A percentile compares a stretch with the other conserved stretches of the same genome.
These are phyloP conservation scores for Lojkania enalia DNA, from an alignment of 2,329 filamentous ascomycete genomes.

Conservation along the genomic window DNA sequence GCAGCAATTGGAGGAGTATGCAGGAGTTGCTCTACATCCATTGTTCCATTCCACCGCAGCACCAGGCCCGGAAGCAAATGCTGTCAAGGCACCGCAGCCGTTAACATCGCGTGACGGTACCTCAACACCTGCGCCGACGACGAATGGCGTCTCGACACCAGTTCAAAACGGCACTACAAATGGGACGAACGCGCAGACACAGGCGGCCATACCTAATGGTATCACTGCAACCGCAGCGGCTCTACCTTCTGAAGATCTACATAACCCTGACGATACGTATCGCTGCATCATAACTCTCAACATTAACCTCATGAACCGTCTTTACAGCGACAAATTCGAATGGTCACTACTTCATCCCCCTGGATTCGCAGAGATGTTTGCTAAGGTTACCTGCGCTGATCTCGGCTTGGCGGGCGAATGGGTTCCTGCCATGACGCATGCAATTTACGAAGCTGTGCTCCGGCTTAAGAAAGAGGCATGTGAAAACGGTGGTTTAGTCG, in stretches of 20 bases:
- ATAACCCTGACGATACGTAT: constrained; percentile 92
- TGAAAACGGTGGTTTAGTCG: constrained; percentile 83
- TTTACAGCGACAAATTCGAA: constrained; percentile 97
- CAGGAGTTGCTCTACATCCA: constrained; percentile 89
- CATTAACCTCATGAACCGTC: constrained; percentile 85
- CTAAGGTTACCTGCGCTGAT: constrained; percentile 89
- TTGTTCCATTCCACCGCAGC: constrained; percentile 70
- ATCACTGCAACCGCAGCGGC: constrained; percentile 72
- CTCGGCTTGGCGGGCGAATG: constrained; percentile 88
- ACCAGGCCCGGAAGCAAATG: constrained; percentile 34
- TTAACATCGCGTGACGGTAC: constrained; percentile 56
- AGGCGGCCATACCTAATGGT: constrained; percentile 54
- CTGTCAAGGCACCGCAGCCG: constrained; percentile 32
- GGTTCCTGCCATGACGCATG: constrained; percentile 91
- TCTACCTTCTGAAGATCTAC: constrained; percentile 67
- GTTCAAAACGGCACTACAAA: constrained; percentile 52
- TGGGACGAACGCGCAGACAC: constrained; percentile 49
- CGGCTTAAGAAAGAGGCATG: constrained; percentile 95
- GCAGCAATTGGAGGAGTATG: constrained; percentile 93
- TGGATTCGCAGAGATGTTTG: constrained; percentile 89
- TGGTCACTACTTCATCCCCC: constrained; percentile 94
- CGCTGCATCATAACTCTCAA: constrained; percentile 89
- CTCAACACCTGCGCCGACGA: constrained; percentile 51
- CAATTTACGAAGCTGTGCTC: constrained; percentile 93
- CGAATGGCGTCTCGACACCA: constrained; percentile 61